Conservation (phyloP, 2,329 filamentous ascomycete genomes). For the Monosporascus cannonballus region DNA sequence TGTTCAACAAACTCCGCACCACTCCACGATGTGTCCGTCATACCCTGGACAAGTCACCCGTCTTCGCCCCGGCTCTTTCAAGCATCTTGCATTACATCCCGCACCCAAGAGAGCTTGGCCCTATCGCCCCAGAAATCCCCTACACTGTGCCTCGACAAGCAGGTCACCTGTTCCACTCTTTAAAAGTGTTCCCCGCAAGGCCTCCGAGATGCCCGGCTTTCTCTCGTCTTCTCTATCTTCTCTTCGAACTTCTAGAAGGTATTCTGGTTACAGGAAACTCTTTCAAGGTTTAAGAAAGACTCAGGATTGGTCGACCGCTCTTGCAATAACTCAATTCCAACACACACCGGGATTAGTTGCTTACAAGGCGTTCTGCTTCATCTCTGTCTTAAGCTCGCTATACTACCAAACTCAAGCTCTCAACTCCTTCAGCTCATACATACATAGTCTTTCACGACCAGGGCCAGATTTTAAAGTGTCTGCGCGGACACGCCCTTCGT, state of each 20-base stretch:
- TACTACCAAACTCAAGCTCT: not conserved
- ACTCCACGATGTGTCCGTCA: not conserved
- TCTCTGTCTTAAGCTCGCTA: constrained; percentile 3
- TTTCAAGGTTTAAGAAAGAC: constrained; percentile 11
- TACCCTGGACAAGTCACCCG: constrained; percentile 15
- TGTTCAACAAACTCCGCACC: not conserved
- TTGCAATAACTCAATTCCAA: constrained; percentile 16
- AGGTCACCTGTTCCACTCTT: constrained; percentile 2
- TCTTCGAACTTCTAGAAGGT: constrained; percentile 10
- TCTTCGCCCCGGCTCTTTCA: constrained; percentile 15
- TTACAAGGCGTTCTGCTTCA: constrained; percentile 9
- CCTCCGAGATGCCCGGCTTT: constrained; percentile 11
- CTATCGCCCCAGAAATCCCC: constrained; percentile 9
- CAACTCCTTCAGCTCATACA: constrained; percentile 8
- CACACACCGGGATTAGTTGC: constrained; percentile 10
- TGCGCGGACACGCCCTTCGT: constrained; percentile 5
- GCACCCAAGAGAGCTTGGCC: constrained; percentile 13
- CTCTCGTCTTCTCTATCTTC: not conserved
- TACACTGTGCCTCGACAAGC: constrained; percentile 8
- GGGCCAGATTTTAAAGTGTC: constrained; percentile 8
- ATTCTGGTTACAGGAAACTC: constrained; percentile 9
- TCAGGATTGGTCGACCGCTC: constrained; percentile 13
- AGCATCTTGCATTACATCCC: constrained; percentile 18
- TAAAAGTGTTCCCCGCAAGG: constrained; percentile 11
- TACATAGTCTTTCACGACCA: constrained; percentile 8